Evolutionary conservation across 129 eudicot genomes (phyloP).

Genomic region (Saposhnikovia divaricata): DNA sequence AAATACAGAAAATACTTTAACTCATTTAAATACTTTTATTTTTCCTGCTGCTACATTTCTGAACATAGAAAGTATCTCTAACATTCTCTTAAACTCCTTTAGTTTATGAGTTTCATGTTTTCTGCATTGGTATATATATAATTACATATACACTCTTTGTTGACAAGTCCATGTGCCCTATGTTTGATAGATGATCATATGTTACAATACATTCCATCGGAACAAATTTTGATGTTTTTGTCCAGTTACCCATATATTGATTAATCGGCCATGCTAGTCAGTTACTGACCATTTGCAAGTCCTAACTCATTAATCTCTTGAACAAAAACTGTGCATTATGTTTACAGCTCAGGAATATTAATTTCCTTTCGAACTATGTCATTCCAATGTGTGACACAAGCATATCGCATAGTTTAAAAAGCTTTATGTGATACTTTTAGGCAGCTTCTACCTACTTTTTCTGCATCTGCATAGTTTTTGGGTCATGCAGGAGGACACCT

Average conservation of each 20-base stretch:
- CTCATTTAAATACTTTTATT: too few relatives aligned
- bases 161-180: neutral
- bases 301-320: neutral
- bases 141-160: neutral
- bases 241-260: neutral
- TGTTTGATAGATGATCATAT: neutral
- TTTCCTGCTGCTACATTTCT: too few relatives aligned
- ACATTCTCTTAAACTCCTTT: neutral
- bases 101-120: neutral
- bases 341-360: neutral
- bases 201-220: neutral
- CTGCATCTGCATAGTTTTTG: neutral
- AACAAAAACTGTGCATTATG: neutral
- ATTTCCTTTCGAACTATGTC: neutral
- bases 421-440: neutral
- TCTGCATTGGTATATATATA: neutral
- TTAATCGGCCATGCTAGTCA: too few relatives aligned
- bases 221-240: neutral
- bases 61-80: too few relatives aligned
- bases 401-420: neutral
- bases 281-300: neutral
- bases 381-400: neutral
- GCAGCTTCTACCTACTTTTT: neutral
- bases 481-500: neutral
- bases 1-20: too few relatives aligned